Evolutionary conservation across 2,329 filamentous ascomycete species (phyloP).

Genomic region (Fusarium odoratissimum): DNA sequence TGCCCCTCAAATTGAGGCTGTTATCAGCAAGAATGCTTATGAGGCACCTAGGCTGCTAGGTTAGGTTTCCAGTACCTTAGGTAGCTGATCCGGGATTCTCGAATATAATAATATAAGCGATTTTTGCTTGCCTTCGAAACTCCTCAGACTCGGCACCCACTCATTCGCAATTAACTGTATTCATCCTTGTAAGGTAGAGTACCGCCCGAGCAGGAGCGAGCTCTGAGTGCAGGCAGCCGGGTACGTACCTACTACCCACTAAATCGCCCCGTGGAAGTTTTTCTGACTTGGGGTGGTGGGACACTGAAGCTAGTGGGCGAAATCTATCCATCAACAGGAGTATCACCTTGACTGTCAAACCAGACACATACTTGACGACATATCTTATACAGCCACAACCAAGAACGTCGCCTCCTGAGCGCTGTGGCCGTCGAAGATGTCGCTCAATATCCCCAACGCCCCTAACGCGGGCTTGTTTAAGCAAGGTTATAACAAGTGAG

Average conservation of each 20-base stretch:
- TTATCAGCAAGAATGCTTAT: neutral
- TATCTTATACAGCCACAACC: slow-evolving; percentile 36
- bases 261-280: slow-evolving; percentile 45
- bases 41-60: neutral
- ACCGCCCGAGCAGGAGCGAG: neutral
- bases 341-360: slow-evolving; percentile 38
- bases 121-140: neutral
- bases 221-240: slow-evolving; percentile 26
- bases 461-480: slow-evolving; percentile 96
- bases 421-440: slow-evolving; percentile 70
- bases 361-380: slow-evolving; percentile 29
- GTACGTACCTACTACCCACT: slow-evolving; percentile 43
- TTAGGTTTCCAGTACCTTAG: neutral
- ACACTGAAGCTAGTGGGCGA: slow-evolving; percentile 42
- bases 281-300: slow-evolving; percentile 36
- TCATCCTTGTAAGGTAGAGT: neutral
- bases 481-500: slow-evolving; percentile 93
- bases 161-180: neutral
- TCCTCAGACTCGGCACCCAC: neutral
- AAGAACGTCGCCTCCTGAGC: slow-evolving; percentile 21
- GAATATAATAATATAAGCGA: neutral
- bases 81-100: neutral
- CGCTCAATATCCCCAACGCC: slow-evolving; percentile 93
- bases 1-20: slow-evolving; percentile 27
- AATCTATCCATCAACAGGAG: slow-evolving; percentile 36